A percentile compares a stretch with the other conserved stretches of the same genome.
Conservation (phyloP, 2,329 filamentous ascomycete genomes). For the Epichloe glyceriae region DNA sequence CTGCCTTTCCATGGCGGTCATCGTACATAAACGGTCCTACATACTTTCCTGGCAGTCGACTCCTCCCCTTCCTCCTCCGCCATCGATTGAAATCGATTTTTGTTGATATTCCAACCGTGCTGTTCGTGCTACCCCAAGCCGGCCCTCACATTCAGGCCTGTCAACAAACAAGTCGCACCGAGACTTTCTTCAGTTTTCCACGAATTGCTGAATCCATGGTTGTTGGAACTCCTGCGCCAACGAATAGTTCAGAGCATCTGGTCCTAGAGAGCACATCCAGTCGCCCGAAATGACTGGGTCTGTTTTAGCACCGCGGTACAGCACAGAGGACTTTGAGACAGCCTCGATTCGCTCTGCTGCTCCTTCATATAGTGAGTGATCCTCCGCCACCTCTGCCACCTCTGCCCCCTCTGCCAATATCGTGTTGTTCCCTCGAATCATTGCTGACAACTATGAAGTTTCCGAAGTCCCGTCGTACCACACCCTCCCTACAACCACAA, state of each 20-base stretch:
- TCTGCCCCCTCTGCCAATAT: background rate
- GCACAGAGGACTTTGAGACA: slow-evolving; percentile 49
- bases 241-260: background rate
- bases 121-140: background rate
- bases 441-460: slow-evolving; percentile 22
- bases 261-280: background rate
- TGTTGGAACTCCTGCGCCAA: background rate
- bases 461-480: slow-evolving; percentile 55
- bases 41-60: background rate
- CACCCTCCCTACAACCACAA: slow-evolving; percentile 36
- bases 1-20: background rate
- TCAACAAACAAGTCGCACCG: background rate
- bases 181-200: background rate
- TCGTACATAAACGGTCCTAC: background rate
- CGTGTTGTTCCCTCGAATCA: background rate
- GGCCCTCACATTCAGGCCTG: background rate
- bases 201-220: background rate
- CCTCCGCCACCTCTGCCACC: background rate
- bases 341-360: slow-evolving; percentile 53
- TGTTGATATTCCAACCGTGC: background rate
- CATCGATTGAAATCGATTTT: background rate
- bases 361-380: slow-evolving; percentile 50
- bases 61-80: background rate
- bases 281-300: slow-evolving; percentile 19
- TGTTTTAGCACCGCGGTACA: slow-evolving; percentile 21